These are phyloP conservation scores for Phialophora expanda DNA, from an alignment of 2,329 filamentous ascomycete genomes.

Conservation along the genomic window DNA sequence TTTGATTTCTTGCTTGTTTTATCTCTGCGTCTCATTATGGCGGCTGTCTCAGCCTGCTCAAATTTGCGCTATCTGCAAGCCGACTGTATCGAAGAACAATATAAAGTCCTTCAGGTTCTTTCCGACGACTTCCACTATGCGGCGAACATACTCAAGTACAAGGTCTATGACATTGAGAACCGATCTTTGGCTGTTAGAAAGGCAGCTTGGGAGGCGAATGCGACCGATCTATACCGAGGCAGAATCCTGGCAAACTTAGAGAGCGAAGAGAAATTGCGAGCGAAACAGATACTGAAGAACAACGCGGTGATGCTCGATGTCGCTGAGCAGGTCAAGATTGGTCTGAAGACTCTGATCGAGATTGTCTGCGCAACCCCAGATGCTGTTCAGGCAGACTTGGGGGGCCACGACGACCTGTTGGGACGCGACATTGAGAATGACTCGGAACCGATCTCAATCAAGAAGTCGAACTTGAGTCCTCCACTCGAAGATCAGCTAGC, in stretches of 20 bases:
- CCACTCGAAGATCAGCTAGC: constrained; percentile 3
- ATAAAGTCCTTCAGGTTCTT: constrained; percentile 11
- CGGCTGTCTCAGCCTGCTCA: constrained; percentile 1
- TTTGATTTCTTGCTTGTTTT: not conserved
- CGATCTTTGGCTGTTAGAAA: constrained; percentile 16
- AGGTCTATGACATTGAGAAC: constrained; percentile 20
- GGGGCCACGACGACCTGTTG: not conserved
- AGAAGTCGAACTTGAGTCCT: not conserved
- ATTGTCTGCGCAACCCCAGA: not conserved
- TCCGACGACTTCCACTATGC: constrained; percentile 17
- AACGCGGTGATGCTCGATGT: constrained; percentile 11
- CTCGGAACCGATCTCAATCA: not conserved
- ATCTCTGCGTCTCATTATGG: constrained; percentile 12
- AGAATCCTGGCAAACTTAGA: not conserved
- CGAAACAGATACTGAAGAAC: constrained; percentile 1
- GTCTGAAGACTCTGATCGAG: constrained; percentile 17
- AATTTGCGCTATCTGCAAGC: constrained; percentile 18
- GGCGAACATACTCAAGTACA: constrained; percentile 14
- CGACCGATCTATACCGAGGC: not conserved
- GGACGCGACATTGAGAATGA: not conserved
- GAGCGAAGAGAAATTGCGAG: not conserved
- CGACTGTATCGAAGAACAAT: constrained; percentile 20
- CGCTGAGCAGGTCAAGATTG: constrained; percentile 16
- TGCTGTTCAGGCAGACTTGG: not conserved
- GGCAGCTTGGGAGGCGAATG: constrained; percentile 12